Conservation (phyloP, 1,284 basidiomycete genomes). For the Ustilago shanxiensis region DNA sequence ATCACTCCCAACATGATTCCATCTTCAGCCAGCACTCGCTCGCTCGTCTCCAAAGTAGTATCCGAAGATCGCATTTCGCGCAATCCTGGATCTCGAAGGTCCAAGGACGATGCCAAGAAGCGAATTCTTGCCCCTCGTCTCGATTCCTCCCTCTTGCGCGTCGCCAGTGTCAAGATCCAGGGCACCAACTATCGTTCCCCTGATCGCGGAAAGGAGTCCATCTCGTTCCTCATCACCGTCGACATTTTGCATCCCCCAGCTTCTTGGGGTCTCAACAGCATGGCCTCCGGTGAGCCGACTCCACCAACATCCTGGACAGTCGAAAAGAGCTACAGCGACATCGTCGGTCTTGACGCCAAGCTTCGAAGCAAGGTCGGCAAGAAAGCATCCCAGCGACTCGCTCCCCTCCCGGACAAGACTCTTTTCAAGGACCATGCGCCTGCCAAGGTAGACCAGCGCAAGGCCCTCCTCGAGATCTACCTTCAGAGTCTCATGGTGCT, state of each 20-base stretch:
- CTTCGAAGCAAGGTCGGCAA: constrained; percentile 77
- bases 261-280: constrained; percentile 71
- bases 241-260: constrained; percentile 57
- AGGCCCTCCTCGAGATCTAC: constrained; percentile 83
- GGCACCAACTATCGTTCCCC: constrained; percentile 82
- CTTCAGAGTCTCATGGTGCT: constrained; percentile 83
- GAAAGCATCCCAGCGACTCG: constrained; percentile 80
- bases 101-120: constrained; percentile 43
- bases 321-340: constrained; percentile 93
- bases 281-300: constrained; percentile 72
- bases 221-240: constrained; percentile 80
- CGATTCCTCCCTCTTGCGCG: constrained; percentile 58
- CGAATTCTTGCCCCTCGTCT: constrained; percentile 52
- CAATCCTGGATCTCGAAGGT: constrained; percentile 27
- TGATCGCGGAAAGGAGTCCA: constrained; percentile 86
- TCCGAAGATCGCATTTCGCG: constrained; percentile 33
- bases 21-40: constrained; percentile 46
- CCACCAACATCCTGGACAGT: constrained; percentile 84
- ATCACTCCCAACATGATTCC: constrained; percentile 42
- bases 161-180: constrained; percentile 60
- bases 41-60: constrained; percentile 33
- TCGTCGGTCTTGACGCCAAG: constrained; percentile 81
- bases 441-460: constrained; percentile 86
- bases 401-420: constrained; percentile 86
- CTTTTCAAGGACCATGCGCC: constrained; percentile 97